Conservation (phyloP, 306 rosid genomes). For the Inga oerstediana region DNA sequence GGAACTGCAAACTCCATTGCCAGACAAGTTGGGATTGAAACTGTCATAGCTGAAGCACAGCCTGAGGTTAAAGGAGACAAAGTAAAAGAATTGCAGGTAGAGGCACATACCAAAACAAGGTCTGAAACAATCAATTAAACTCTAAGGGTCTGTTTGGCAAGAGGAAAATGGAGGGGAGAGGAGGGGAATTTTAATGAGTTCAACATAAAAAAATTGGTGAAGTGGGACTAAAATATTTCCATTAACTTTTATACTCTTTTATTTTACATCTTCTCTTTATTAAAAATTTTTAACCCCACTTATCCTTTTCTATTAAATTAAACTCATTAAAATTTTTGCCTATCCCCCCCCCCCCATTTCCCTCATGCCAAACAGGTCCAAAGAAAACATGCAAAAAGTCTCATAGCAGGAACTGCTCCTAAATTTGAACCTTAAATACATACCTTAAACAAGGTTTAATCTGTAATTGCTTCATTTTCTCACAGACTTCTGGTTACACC, state of each 20-base stretch:
- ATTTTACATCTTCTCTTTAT: no score
- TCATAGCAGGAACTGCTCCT: neutral
- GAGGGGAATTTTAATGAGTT: no score
- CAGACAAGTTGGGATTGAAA: constrained; percentile 67
- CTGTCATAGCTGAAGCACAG: constrained; percentile 64
- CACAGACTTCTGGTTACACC: constrained; percentile 51
- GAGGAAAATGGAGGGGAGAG: no score
- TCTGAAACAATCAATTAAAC: neutral
- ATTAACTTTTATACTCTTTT: no score
- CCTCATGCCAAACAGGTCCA: no score
- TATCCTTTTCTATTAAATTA: no score
- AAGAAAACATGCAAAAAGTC: neutral
- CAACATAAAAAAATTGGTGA: no score
- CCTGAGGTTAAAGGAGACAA: constrained; percentile 68
- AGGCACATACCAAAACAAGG: constrained; percentile 37
- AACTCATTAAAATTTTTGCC: no score
- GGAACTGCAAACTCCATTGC: constrained; percentile 85
- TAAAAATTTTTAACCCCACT: no score
- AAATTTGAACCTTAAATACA: neutral
- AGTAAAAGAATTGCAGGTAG: constrained; percentile 79
- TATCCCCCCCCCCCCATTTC: no score
- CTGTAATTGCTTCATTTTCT: neutral
- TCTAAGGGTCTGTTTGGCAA: neutral
- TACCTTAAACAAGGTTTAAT: neutral
- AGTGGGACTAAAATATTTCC: no score